Evolutionary conservation across 2,329 filamentous ascomycete species (phyloP).

Genomic region (Aspergillus versicolor): DNA sequence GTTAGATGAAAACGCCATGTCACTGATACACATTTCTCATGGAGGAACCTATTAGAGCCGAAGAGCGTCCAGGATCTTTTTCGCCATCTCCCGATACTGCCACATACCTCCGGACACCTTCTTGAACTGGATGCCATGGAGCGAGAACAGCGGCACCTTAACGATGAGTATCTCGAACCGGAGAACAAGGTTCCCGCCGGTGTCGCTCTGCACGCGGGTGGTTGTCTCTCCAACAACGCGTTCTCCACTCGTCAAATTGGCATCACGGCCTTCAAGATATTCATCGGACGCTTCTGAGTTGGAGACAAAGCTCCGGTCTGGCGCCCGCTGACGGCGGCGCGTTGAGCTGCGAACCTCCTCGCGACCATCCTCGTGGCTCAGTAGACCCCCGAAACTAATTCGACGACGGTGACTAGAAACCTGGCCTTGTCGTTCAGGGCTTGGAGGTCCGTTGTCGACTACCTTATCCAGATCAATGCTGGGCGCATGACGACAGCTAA

Average conservation of each 20-base stretch:
- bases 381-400: slow-evolving; percentile 79
- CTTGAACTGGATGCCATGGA: slow-evolving; percentile 98
- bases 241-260: slow-evolving; percentile 51
- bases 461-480: slow-evolving; percentile 83
- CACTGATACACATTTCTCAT: slow-evolving; percentile 17
- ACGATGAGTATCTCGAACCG: slow-evolving; percentile 97
- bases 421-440: slow-evolving; percentile 51
- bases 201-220: slow-evolving; percentile 86
- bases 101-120: slow-evolving; percentile 92
- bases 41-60: slow-evolving; percentile 56
- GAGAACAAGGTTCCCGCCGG: slow-evolving; percentile 78
- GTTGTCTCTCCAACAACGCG: slow-evolving; percentile 79
- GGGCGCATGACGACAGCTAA: slow-evolving; percentile 81
- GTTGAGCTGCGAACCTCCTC: slow-evolving; percentile 56
- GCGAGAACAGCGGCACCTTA: slow-evolving; percentile 86
- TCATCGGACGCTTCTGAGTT: slow-evolving; percentile 86
- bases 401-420: slow-evolving; percentile 66
- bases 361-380: slow-evolving; percentile 65
- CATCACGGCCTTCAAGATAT: slow-evolving; percentile 54
- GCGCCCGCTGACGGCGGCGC: slow-evolving; percentile 45
- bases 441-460: slow-evolving; percentile 60
- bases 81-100: slow-evolving; percentile 98
- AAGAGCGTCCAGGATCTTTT: slow-evolving; percentile 86
- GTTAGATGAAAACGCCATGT: slow-evolving; percentile 8
- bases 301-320: slow-evolving; percentile 71